Base-by-base conservation (phyloP, 1,284 basidiomycete genomes). In the Moesziomyces globuligerus region DNA sequence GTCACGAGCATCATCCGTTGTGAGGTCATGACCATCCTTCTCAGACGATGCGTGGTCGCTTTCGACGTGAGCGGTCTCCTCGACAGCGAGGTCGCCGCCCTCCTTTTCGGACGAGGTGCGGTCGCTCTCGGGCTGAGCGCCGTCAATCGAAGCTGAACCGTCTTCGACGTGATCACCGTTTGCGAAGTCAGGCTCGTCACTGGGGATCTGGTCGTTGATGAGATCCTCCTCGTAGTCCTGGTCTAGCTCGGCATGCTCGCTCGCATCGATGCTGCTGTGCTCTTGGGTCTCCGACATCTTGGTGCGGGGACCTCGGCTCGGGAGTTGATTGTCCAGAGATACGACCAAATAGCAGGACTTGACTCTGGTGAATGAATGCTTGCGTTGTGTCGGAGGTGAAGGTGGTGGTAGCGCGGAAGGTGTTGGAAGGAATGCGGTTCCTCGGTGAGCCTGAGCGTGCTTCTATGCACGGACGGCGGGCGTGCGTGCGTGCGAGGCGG, bases 41-140 rank as follows among this genome's bases (percentile, higher is more conserved):
- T 58, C 39, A 38, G 36, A 23, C 28, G 47, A 21, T 37, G 53
- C 54, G 44, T n/a, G 11, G 5, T 56, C 60, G 21, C 23, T 34
- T 7, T 55, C 51, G 37, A 48, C 13, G 2, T 15, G 38, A 4
- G 18, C 46, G 18, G 20, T 41, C 7, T 37, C 24, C 7, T 61
- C 41, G 36, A 37, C 54, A 11, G n/a, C 38, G 21, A 45, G 17
- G 26, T 65, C 60, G 3, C 67, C 67, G 10, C 60, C 67, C 40
- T 70, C 67, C 47, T 70, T 70, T 20, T 55, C 67, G 1, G 67
- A 70, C 11, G 67, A 59, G 6, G 67, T 64, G 6, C 43, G 49
- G 8, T 70, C 67, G 49, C 67, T 70, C 9, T 43, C 56, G 8
- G 52, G 44, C 1, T 42, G 50, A 18, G 36, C 56, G 10, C 42